Evolutionary conservation across 2,329 filamentous ascomycete species (phyloP).

Genomic region (Sclerotinia glacialis): DNA sequence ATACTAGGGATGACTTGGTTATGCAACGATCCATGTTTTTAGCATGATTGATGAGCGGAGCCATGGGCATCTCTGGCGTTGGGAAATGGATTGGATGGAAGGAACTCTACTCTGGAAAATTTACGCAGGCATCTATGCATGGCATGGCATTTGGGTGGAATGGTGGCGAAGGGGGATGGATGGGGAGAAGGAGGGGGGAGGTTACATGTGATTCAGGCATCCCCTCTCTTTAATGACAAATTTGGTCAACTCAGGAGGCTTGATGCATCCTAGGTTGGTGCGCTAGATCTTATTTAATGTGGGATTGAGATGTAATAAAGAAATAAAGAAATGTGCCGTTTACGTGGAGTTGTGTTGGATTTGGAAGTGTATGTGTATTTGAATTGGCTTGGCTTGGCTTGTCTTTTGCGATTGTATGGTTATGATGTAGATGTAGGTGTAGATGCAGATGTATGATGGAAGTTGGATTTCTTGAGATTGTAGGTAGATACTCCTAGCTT

Average conservation of each 20-base stretch:
- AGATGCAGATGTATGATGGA: too few species aligned
- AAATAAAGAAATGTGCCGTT: background rate
- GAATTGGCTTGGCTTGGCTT: too few species aligned
- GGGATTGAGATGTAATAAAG: background rate
- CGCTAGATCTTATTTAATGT: background rate
- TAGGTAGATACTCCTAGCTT: too few species aligned
- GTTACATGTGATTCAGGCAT: too few species aligned
- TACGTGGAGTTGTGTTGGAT: too few species aligned
- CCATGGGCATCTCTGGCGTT: constrained; percentile 5
- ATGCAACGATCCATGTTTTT: background rate
- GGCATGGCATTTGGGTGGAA: background rate
- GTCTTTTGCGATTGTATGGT: too few species aligned
- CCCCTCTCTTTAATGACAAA: background rate
- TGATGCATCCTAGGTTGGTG: background rate
- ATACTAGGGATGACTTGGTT: background rate
- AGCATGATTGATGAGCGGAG: background rate
- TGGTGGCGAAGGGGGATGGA: background rate
- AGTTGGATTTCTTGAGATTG: too few species aligned
- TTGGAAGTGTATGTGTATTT: too few species aligned
- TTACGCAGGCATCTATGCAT: background rate
- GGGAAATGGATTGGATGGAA: background rate
- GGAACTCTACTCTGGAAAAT: background rate
- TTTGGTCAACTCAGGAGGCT: background rate
- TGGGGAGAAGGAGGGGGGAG: background rate
- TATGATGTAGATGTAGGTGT: too few species aligned